These are phyloP conservation scores for Ichthyophthirius multifiliis DNA, from an alignment of 169 alveolate genomes.

Conservation along the genomic window DNA sequence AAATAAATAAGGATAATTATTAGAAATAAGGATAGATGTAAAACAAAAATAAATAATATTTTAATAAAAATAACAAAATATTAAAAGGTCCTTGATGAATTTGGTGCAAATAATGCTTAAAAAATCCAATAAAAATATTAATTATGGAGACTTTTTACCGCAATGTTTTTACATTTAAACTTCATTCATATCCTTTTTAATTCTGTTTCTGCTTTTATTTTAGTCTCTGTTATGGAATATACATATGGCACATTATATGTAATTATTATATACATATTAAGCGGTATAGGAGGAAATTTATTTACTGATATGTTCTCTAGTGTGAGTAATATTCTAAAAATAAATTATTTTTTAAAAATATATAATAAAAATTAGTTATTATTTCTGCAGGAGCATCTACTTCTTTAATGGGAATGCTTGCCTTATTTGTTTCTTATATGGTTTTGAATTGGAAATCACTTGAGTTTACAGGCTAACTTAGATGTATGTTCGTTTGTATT, in stretches of 20 bases:
- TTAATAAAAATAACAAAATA: too few relatives aligned
- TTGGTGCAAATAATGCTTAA: background rate
- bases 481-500: background rate
- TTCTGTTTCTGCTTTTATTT: background rate
- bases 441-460: constrained; percentile 9
- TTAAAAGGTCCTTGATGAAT: background rate
- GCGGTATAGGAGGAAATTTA: background rate
- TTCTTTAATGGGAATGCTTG: background rate
- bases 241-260: background rate
- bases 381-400: constrained; percentile 21
- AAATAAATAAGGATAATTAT: background rate
- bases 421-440: background rate
- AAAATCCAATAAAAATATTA: background rate
- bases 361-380: too few relatives aligned
- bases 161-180: background rate
- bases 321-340: too few relatives aligned
- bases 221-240: background rate
- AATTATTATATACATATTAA: background rate
- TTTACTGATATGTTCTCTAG: background rate
- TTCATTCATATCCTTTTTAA: background rate
- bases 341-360: too few relatives aligned
- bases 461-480: background rate
- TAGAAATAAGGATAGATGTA: too few relatives aligned
- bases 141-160: background rate
- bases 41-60: too few relatives aligned